phyloP scores from a whole-genome alignment of 768 basidiomycete genomes.

The Tulasnella sp. region DNA sequence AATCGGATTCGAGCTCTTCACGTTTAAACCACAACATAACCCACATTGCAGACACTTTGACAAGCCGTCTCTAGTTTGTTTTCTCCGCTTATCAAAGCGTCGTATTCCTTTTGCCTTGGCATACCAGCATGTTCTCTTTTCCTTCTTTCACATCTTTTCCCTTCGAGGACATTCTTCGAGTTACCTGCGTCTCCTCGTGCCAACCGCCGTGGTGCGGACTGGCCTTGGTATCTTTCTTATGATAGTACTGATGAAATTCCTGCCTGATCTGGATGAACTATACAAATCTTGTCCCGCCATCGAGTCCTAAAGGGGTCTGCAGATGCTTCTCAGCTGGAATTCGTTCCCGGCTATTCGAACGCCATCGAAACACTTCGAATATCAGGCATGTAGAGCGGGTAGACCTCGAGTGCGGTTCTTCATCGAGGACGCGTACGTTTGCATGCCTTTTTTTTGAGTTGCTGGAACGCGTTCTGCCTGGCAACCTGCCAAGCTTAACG shows the following conservation, averaged over 20 bases:
- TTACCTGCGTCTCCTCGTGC: not conserved
- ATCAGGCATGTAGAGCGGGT: not conserved
- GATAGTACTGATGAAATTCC: not conserved
- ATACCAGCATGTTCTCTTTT: not conserved
- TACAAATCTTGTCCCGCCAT: not conserved
- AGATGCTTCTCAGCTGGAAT: not conserved
- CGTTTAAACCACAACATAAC: too few species aligned
- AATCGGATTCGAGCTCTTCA: too few species aligned
- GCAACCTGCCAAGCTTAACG: not conserved
- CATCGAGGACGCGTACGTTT: not conserved
- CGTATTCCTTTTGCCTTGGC: too few species aligned
- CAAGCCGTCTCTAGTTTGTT: not conserved
- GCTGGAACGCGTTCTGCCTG: too few species aligned
- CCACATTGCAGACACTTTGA: too few species aligned
- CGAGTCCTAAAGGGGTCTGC: not conserved
- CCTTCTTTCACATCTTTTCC: too few species aligned
- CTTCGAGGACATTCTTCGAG: too few species aligned
- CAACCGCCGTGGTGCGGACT: conserved; percentile 1
- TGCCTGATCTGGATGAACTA: not conserved
- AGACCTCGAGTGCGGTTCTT: not conserved
- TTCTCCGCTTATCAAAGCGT: too few species aligned
- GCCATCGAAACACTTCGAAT: not conserved
- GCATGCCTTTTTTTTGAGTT: not conserved
- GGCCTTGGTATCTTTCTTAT: not conserved
- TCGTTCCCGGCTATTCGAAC: not conserved